Evolutionary conservation across 257 asterid species (phyloP), one percentile per base, ranked within the genome.

Genomic region (Nyctanthes arbortristis): DNA sequence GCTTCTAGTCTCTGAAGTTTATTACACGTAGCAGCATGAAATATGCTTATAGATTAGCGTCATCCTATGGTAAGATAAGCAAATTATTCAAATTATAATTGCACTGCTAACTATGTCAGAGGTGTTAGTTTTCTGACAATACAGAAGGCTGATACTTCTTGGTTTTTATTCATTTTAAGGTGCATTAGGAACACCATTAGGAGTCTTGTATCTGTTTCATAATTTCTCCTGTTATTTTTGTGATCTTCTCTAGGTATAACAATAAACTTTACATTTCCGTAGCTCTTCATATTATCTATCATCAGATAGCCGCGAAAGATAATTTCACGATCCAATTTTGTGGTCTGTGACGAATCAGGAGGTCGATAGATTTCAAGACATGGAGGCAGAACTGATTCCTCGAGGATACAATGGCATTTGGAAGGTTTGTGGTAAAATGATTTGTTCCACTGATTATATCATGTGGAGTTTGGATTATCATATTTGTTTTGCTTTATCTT

Each of bases 351-450:
- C 71, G 73, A 66, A 32, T 39, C 94, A 93, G 99, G 99, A 93
- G 85, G 96, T 93, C 69, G 99, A 93, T 78, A 89, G 88, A 82
- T 93, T 93, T 69, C 88, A 84, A 67, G 99, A 93, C 79, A 62
- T 93, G 49, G 87, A 80, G 85, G 86, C 81, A 71, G 96, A 87
- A 71, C 65, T 93, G 75, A 85, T 72, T 72, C 84, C 77, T 64
- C 89, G 82, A 29, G 99, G 96, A 67, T 93, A 93, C 82, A 80
- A 10, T 80, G 97, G 99, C 80, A 84, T 93, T 76, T 93, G 96
- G 99, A 91, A 91, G 97, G 99, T 93, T 76, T 71, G 40, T 63
- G 59, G 39, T 61, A 70, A 65, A 59, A 37, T 67, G 13, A 43
- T 62, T 70, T 58, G 55, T 68, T 74, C 54, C 67, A 65, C 68